Evolutionary conservation across 768 basidiomycete genomes (phyloP).

Genomic region (Boletus rufocinnamomeus): DNA sequence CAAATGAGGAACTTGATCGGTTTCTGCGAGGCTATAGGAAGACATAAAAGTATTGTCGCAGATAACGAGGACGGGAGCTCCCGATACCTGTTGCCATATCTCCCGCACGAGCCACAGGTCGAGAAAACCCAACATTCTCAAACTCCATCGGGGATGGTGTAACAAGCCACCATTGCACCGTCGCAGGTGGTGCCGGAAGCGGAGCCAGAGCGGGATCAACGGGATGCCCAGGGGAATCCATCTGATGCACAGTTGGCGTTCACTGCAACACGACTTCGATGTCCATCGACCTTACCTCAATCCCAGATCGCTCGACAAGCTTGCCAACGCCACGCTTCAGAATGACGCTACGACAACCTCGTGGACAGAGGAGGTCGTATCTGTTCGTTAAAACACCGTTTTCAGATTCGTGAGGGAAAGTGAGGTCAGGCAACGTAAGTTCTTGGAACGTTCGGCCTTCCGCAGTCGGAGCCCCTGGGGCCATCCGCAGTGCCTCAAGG

Average conservation of each 20-base stretch:
- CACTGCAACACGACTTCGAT: background rate
- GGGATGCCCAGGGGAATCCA: conserved; percentile 53
- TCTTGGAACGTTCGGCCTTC: conserved; percentile 27
- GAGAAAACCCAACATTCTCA: conserved; percentile 85
- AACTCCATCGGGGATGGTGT: conserved; percentile 78
- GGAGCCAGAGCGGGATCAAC: conserved; percentile 47
- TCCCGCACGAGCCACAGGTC: conserved; percentile 46
- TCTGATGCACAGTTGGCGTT: conserved; percentile 35
- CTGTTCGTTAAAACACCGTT: conserved; percentile 47
- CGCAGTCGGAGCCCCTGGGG: conserved; percentile 19
- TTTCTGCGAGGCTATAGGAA: conserved; percentile 34
- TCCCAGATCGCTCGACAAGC: conserved; percentile 55
- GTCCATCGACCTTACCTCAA: conserved; percentile 46
- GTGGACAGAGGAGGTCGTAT: conserved; percentile 69
- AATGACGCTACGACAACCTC: conserved; percentile 75
- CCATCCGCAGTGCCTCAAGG: conserved; percentile 53
- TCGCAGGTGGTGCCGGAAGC: conserved; percentile 57
- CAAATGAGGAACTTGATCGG: conserved; percentile 71
- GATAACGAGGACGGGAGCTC: background rate
- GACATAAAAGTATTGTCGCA: background rate
- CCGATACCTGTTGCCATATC: conserved; percentile 18
- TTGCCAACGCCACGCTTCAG: conserved; percentile 60
- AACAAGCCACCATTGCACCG: conserved; percentile 75
- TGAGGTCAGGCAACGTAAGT: conserved; percentile 23
- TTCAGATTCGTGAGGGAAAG: conserved; percentile 15